Conservation (phyloP, 2,329 filamentous ascomycete genomes). For the Penicillium sp. region DNA sequence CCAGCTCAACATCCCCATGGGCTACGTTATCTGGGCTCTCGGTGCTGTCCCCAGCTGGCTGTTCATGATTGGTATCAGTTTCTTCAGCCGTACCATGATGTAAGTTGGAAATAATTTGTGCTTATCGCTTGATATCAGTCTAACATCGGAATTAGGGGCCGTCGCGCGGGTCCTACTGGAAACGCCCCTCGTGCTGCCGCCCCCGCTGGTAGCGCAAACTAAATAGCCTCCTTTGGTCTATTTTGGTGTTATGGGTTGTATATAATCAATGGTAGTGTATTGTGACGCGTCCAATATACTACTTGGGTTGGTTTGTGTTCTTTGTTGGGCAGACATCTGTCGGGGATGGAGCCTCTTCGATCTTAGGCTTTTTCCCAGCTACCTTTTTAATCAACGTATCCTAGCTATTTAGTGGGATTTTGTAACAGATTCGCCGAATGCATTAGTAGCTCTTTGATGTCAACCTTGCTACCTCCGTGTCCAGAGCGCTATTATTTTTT, state of each 20-base stretch:
- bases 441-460: not conserved
- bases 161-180: constrained; percentile 24
- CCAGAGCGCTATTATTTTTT: not conserved
- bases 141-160: constrained; percentile 26
- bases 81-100: constrained; percentile 63
- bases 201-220: constrained; percentile 27
- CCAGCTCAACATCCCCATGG: constrained; percentile 55
- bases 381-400: constrained; percentile 10
- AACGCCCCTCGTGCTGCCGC: constrained; percentile 15
- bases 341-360: not conserved
- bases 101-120: constrained; percentile 46
- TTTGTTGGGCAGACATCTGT: constrained; percentile 4
- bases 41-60: constrained; percentile 62
- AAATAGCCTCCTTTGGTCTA: constrained; percentile 13
- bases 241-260: constrained; percentile 30
- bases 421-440: not conserved
- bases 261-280: constrained; percentile 31
- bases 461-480: not conserved
- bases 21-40: constrained; percentile 58
- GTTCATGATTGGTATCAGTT: constrained; percentile 63
- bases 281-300: constrained; percentile 17
- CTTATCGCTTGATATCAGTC: not conserved
- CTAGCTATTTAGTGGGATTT: not conserved
- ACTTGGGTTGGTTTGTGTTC: constrained; percentile 13
- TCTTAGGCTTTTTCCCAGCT: constrained; percentile 8